Conservation (phyloP, 352 stramenopile species). For the Globisporangium nunn region DNA sequence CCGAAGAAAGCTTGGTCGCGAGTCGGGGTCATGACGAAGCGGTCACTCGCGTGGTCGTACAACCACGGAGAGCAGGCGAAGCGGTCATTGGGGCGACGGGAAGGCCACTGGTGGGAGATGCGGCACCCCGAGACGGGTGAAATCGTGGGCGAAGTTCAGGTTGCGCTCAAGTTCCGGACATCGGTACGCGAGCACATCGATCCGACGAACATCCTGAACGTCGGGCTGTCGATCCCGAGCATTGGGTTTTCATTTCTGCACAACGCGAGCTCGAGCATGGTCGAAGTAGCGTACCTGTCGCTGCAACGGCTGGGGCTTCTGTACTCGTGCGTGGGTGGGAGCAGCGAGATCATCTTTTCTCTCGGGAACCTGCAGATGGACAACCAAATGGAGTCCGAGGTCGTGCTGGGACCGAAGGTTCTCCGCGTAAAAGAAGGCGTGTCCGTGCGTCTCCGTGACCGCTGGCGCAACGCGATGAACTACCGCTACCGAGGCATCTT, state of each 20-base stretch:
- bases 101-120: conserved; percentile 86
- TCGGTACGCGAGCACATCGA: conserved; percentile 46
- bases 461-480: conserved; percentile 78
- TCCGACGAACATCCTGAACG: conserved; percentile 58
- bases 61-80: conserved; percentile 70
- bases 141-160: conserved; percentile 70
- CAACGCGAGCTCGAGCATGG: conserved; percentile 72
- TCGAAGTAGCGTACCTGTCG: conserved; percentile 85
- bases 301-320: conserved; percentile 71
- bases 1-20: conserved; percentile 79
- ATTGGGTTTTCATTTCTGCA: conserved; percentile 81
- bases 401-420: conserved; percentile 77
- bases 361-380: conserved; percentile 87
- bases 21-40: conserved; percentile 51
- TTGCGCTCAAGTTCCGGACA: conserved; percentile 78
- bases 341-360: conserved; percentile 75
- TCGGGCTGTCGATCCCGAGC: conserved; percentile 75
- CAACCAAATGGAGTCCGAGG: conserved; percentile 86
- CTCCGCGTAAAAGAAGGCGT: conserved; percentile 84
- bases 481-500: conserved; percentile 81
- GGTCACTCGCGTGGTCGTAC: conserved; percentile 71
- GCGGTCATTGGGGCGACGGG: conserved; percentile 54
- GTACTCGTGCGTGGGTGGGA: conserved; percentile 72
- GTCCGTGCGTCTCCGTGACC: conserved; percentile 74
- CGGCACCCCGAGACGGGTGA: conserved; percentile 64